Conservation (phyloP, 495 filamentous ascomycete genomes). For the Podospora sp. region DNA sequence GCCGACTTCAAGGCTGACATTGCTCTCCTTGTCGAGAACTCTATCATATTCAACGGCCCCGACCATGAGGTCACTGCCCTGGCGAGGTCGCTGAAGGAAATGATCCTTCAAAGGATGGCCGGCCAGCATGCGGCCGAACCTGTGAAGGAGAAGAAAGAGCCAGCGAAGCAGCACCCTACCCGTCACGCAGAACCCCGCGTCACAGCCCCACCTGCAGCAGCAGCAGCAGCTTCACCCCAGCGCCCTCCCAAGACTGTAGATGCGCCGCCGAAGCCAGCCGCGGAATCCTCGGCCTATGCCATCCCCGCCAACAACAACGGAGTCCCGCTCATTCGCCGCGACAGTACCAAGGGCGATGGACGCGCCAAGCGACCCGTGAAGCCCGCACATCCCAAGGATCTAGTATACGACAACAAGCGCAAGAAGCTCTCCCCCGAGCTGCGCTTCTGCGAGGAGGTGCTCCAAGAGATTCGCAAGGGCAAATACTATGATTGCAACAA, state of each 20-base stretch:
- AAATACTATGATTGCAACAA: constrained; percentile 66
- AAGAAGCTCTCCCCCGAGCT: constrained; percentile 90
- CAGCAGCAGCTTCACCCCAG: constrained; percentile 27
- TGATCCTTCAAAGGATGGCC: constrained; percentile 64
- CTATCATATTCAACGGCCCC: constrained; percentile 77
- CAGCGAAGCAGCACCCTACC: constrained; percentile 51
- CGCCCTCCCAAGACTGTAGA: constrained; percentile 31
- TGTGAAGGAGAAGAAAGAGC: constrained; percentile 57
- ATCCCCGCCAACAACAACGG: constrained; percentile 70
- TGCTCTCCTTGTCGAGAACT: constrained; percentile 73
- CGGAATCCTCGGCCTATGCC: constrained; percentile 69
- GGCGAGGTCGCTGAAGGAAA: constrained; percentile 61
- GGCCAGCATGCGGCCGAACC: constrained; percentile 52
- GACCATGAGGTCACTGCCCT: constrained; percentile 68
- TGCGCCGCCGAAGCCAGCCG: constrained; percentile 39
- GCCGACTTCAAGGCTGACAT: constrained; percentile 73
- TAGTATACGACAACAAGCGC: constrained; percentile 79
- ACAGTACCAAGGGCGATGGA: constrained; percentile 71
- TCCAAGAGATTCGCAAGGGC: constrained; percentile 75
- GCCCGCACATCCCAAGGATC: constrained; percentile 81
- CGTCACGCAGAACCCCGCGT: constrained; percentile 48
- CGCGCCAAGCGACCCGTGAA: constrained; percentile 94
- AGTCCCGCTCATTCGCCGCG: constrained; percentile 88
- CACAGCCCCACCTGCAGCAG: constrained; percentile 50
- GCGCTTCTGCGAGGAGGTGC: constrained; percentile 81